Evolutionary conservation across 805 yeast species (phyloP).

Genomic region (Candida sithepensis): DNA sequence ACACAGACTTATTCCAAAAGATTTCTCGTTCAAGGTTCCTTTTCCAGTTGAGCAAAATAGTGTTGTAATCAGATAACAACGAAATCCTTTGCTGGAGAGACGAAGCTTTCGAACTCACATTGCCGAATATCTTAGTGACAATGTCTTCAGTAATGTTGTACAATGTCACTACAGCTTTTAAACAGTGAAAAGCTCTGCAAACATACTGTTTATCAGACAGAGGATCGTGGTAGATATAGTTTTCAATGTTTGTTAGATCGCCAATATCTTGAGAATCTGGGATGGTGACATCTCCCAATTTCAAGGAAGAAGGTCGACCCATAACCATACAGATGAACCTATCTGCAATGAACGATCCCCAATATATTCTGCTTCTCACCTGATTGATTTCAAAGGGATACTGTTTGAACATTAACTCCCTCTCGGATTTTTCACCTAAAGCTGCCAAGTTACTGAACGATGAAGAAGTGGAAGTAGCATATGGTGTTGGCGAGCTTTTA

Average conservation of each 20-base stretch:
- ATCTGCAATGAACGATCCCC: slow-evolving; percentile 65
- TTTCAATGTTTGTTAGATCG: slow-evolving; percentile 55
- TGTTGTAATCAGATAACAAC: slow-evolving; percentile 38
- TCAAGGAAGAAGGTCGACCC: slow-evolving; percentile 55
- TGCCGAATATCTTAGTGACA: slow-evolving; percentile 36
- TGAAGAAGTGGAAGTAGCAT: slow-evolving; percentile 36
- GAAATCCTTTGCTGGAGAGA: background rate
- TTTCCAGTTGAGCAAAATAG: slow-evolving; percentile 50
- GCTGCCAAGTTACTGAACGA: background rate
- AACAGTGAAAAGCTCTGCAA: slow-evolving; percentile 37
- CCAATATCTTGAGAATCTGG: slow-evolving; percentile 58
- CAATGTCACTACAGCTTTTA: slow-evolving; percentile 38
- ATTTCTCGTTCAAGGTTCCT: slow-evolving; percentile 44
- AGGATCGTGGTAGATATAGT: slow-evolving; percentile 39
- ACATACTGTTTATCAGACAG: slow-evolving; percentile 18
- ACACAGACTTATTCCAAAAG: slow-evolving; percentile 43
- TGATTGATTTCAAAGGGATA: slow-evolving; percentile 17
- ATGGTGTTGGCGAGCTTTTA: slow-evolving; percentile 31
- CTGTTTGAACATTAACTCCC: slow-evolving; percentile 25
- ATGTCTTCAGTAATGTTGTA: slow-evolving; percentile 43
- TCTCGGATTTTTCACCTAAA: background rate
- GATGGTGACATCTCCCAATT: slow-evolving; percentile 53
- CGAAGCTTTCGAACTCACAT: background rate
- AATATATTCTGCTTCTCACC: slow-evolving; percentile 53
- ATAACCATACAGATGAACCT: slow-evolving; percentile 55